Evolutionary conservation across 106 monocot genomes (phyloP).

Genomic region (Cymbidium sinense): DNA sequence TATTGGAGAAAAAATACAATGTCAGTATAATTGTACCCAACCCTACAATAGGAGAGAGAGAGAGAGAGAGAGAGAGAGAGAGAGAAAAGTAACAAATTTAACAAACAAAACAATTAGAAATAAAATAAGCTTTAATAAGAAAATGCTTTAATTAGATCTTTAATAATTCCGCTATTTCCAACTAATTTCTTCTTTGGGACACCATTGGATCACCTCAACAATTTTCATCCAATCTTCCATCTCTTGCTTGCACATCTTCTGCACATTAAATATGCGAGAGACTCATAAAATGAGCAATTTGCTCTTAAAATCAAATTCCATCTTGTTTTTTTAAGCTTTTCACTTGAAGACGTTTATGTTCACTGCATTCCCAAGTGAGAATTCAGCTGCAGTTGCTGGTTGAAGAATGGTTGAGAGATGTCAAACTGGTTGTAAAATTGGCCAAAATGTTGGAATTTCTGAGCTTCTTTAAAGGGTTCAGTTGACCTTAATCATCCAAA

Average conservation of each 20-base stretch:
- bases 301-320: neutral
- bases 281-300: neutral
- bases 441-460: conserved; percentile 7
- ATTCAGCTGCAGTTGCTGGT: conserved; percentile 14
- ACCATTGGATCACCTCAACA: neutral
- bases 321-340: neutral
- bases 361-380: conserved; percentile 21
- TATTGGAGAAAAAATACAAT: too few species aligned
- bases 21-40: too few species aligned
- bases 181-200: neutral
- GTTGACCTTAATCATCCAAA: neutral
- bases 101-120: neutral
- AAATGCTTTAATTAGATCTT: too few species aligned
- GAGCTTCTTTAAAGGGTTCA: conserved; percentile 1
- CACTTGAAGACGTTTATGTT: neutral
- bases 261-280: too few species aligned
- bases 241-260: neutral
- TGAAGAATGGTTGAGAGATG: conserved; percentile 14
- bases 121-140: neutral
- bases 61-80: too few species aligned
- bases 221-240: neutral
- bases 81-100: too few species aligned
- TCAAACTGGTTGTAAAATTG: conserved; percentile 17
- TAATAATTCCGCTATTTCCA: neutral
- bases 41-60: too few species aligned